Evolutionary conservation across 2,329 filamentous ascomycete genomes (phyloP), one percentile per base, ranked within the genome.

Genomic region (Sphaerulina populicola): DNA sequence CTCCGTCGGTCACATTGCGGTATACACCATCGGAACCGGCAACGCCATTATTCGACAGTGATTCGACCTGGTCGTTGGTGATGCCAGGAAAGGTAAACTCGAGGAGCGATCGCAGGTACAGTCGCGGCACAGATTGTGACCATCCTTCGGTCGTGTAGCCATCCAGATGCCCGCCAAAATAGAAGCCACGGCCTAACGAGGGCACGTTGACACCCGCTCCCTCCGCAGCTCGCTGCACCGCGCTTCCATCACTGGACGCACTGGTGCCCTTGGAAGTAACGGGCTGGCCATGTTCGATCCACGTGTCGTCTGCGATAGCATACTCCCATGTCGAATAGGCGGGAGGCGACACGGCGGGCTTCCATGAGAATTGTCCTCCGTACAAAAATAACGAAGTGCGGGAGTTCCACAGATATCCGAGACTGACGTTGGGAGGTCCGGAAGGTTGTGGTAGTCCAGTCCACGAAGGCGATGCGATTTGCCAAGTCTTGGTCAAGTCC

Each of bases 151-250:
- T 81, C 0, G 77, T 81, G 53, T 78, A 77, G 23, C 71, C 74
- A 64, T 90, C 85, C 5, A 86, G 70, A 66, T 89, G 86, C 0
- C 86, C 86, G 23, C 85, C 86, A 67, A 90, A 90, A 65, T 88
- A 90, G 74, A 81, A 90, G 30, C 83, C 86, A 42, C 83, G 69
- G 0, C 85, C 85, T 0, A 88, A 69, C 48, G 82, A 79, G 0
- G 83, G 79, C 0, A 89, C 80, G 27, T 80, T 85, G 11, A 86
- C 68, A 0, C 84, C 84, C 9, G 86, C 83, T 6, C 86, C 86
- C 64, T 90, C 86, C 1, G 85, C 84, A 2, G 84, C 77, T 41
- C 85, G 74, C 63, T 88, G 81, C 2, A 90, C 75, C 0, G 77
- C 68, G 15, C 76, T 68, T 15, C 75, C 74, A 8, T 72, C 77